phyloP scores from a whole-genome alignment of 2,329 filamentous ascomycete genomes.

The Escovopsis sp. region DNA sequence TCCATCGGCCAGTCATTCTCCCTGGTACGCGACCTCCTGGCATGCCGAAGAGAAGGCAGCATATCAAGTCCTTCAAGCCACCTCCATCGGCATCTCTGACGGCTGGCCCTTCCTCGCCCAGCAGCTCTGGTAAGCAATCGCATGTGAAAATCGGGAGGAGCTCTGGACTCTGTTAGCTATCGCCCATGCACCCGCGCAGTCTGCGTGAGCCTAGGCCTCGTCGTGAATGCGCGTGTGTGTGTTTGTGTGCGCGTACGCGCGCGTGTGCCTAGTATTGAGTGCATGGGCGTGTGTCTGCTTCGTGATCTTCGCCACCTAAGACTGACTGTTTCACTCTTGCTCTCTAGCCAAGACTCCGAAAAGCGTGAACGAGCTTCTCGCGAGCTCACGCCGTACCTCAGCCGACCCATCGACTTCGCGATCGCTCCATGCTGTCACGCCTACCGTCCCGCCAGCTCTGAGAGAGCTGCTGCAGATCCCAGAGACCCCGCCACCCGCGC shows the following conservation, averaged over 20 bases:
- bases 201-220: no score
- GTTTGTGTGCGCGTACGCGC: no score
- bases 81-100: constrained; percentile 35
- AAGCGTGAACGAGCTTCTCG: constrained; percentile 45
- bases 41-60: constrained; percentile 51
- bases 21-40: constrained; percentile 9
- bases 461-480: constrained; percentile 44
- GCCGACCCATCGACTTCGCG: constrained; percentile 13
- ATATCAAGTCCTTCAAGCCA: constrained; percentile 41
- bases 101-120: constrained; percentile 13
- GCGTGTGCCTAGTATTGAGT: not conserved
- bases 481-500: constrained; percentile 36
- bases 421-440: constrained; percentile 19
- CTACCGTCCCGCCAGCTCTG: constrained; percentile 44
- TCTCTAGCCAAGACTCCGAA: constrained; percentile 17
- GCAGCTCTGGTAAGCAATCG: constrained; percentile 13
- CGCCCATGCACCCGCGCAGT: no score
- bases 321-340: constrained; percentile 1
- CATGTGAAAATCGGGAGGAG: not conserved
- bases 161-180: no score
- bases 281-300: not conserved
- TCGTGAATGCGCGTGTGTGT: no score
- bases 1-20: no score
- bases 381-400: constrained; percentile 35
- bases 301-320: not conserved